phyloP scores from a whole-genome alignment of 2,329 filamentous ascomycete genomes.

The Dactylellina sp. region DNA sequence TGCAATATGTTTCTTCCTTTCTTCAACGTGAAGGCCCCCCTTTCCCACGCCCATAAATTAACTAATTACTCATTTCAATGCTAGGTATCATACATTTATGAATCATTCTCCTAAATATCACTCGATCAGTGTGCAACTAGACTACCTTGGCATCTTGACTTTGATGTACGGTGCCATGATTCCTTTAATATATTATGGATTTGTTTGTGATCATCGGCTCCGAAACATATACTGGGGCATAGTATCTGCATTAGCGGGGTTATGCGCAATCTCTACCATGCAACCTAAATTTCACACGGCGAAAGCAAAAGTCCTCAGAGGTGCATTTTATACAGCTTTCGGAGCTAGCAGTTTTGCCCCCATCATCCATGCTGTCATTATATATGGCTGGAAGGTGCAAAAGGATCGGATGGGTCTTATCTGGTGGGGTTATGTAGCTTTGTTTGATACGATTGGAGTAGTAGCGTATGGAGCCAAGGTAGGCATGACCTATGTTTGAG shows the following conservation, averaged over 20 bases:
- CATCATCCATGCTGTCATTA: constrained; percentile 63
- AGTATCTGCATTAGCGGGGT: constrained; percentile 62
- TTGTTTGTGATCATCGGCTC: constrained; percentile 64
- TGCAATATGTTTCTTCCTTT: constrained; percentile 66
- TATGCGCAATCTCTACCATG: constrained; percentile 64
- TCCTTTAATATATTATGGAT: constrained; percentile 71
- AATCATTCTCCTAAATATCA: constrained; percentile 69
- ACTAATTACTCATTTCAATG: constrained; percentile 1
- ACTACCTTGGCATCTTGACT: constrained; percentile 73
- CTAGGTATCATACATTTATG: constrained; percentile 70
- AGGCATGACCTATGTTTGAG: constrained; percentile 33
- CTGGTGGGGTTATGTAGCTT: constrained; percentile 64
- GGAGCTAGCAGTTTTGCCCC: constrained; percentile 65
- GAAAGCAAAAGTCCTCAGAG: constrained; percentile 63
- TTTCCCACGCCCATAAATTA: neutral
- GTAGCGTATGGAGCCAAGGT: constrained; percentile 64
- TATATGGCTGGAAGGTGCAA: constrained; percentile 62
- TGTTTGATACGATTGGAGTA: constrained; percentile 64
- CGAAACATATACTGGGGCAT: constrained; percentile 63
- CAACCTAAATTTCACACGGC: constrained; percentile 64
- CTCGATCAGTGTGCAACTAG: constrained; percentile 70
- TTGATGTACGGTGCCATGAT: constrained; percentile 74
- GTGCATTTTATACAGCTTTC: constrained; percentile 65
- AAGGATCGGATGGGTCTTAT: constrained; percentile 64
- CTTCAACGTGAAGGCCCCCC: constrained; percentile 62